phyloP scores from a whole-genome alignment of 495 filamentous ascomycete genomes.

The Annulohypoxylon nitens region DNA sequence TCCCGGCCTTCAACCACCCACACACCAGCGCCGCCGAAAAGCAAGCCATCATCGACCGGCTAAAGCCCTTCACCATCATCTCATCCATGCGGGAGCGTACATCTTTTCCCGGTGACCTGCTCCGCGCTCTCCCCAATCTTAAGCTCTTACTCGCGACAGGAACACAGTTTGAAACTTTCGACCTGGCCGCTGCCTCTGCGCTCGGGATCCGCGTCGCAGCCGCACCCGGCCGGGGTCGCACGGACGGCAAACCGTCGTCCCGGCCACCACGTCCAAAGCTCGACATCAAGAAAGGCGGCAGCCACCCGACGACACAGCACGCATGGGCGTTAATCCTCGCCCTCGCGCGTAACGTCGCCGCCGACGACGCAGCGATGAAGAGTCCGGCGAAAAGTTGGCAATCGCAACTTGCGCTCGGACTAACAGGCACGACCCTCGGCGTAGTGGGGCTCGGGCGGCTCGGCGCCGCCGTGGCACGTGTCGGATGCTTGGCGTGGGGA shows the following conservation, averaged over 20 bases:
- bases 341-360: constrained; percentile 68
- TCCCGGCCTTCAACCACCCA: constrained; percentile 47
- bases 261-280: constrained; percentile 36
- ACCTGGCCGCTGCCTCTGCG: constrained; percentile 65
- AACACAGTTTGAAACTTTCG: constrained; percentile 70
- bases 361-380: constrained; percentile 71
- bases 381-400: constrained; percentile 65
- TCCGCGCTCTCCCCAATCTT: constrained; percentile 71
- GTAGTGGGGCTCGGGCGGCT: constrained; percentile 74
- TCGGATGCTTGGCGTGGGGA: constrained; percentile 70
- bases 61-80: constrained; percentile 70
- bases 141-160: constrained; percentile 75
- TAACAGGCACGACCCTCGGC: constrained; percentile 71
- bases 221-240: constrained; percentile 56
- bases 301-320: constrained; percentile 72
- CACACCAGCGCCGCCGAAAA: constrained; percentile 36
- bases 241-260: constrained; percentile 31
- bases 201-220: constrained; percentile 70
- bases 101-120: constrained; percentile 67
- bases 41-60: constrained; percentile 61
- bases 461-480: constrained; percentile 69
- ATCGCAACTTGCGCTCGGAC: constrained; percentile 63
- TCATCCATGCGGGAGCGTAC: constrained; percentile 76
- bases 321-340: constrained; percentile 73
- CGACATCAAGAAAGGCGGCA: constrained; percentile 53